phyloP scores from a whole-genome alignment of 2,329 filamentous ascomycete species.

The Fusarium guadeloupense region DNA sequence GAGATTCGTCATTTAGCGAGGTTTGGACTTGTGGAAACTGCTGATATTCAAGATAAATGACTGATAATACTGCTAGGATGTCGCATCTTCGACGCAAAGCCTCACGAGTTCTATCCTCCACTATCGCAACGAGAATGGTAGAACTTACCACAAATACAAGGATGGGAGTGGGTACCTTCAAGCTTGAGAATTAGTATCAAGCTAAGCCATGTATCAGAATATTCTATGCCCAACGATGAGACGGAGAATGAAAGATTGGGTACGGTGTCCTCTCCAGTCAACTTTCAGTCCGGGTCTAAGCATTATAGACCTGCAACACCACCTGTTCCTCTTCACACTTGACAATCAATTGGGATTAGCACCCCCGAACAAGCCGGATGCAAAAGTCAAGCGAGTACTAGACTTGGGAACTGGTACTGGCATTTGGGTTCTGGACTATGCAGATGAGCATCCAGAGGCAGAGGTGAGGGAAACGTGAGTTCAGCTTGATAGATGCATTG shows the following conservation, averaged over 20 bases:
- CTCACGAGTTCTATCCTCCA: constrained; percentile 1
- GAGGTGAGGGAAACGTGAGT: neutral
- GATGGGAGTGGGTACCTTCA: neutral
- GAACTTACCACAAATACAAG: constrained; percentile 8
- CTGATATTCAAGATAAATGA: neutral
- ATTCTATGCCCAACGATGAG: constrained; percentile 10
- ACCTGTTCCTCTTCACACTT: neutral
- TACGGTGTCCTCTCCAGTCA: neutral
- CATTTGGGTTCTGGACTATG: constrained; percentile 4
- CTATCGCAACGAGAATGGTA: constrained; percentile 6
- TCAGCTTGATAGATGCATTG: neutral
- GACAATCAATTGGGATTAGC: constrained; percentile 1
- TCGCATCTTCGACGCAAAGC: constrained; percentile 4
- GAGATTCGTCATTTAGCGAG: neutral
- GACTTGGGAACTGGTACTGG: constrained; percentile 10
- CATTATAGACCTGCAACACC: constrained; percentile 2
- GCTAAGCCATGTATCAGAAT: neutral
- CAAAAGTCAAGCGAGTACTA: constrained; percentile 6
- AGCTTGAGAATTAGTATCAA: too few species aligned
- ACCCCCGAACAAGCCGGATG: neutral
- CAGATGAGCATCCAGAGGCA: constrained; percentile 8
- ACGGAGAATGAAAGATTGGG: constrained; percentile 9
- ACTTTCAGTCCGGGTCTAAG: neutral
- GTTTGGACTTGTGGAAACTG: neutral
- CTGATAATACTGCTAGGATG: neutral